A percentile compares a stretch with the other conserved stretches of the same genome.
Evolutionary conservation across 208 protist genomes (phyloP).

Genomic region (Leishmania guyanensis): DNA sequence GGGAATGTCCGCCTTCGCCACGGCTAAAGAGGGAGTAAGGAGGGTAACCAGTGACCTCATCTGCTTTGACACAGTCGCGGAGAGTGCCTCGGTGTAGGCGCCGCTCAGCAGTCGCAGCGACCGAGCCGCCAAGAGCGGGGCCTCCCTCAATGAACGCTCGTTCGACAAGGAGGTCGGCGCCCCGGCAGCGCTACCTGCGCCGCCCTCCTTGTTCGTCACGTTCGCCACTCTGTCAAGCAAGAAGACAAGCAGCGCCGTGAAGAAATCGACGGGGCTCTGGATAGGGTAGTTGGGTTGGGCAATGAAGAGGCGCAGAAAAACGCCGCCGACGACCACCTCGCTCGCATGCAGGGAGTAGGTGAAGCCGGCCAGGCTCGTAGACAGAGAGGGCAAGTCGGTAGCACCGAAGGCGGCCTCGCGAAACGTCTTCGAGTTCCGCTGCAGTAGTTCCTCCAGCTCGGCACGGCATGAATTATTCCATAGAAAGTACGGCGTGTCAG

Average conservation of each 20-base stretch:
- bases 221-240: constrained; percentile 3
- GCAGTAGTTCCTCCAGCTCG: constrained; percentile 77
- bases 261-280: constrained; percentile 72
- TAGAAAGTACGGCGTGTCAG: constrained; percentile 84
- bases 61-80: constrained; percentile 16
- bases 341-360: constrained; percentile 60
- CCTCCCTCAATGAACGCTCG: not conserved
- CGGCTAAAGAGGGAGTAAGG: not conserved
- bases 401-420: constrained; percentile 46
- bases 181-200: not conserved
- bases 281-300: constrained; percentile 78
- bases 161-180: not conserved
- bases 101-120: constrained; percentile 21
- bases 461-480: constrained; percentile 88
- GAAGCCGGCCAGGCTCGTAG: constrained; percentile 40
- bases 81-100: constrained; percentile 22
- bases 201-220: not conserved
- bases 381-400: constrained; percentile 31
- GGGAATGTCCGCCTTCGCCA: not conserved
- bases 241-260: constrained; percentile 50
- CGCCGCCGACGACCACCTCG: constrained; percentile 85
- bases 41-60: constrained; percentile 15
- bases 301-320: constrained; percentile 92
- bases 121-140: constrained; percentile 17
- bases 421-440: constrained; percentile 51